A percentile compares a stretch with the other conserved stretches of the same genome.
These are phyloP conservation scores for Neonectria coccinea DNA, from an alignment of 2,329 filamentous ascomycete genomes.

Conservation along the genomic window DNA sequence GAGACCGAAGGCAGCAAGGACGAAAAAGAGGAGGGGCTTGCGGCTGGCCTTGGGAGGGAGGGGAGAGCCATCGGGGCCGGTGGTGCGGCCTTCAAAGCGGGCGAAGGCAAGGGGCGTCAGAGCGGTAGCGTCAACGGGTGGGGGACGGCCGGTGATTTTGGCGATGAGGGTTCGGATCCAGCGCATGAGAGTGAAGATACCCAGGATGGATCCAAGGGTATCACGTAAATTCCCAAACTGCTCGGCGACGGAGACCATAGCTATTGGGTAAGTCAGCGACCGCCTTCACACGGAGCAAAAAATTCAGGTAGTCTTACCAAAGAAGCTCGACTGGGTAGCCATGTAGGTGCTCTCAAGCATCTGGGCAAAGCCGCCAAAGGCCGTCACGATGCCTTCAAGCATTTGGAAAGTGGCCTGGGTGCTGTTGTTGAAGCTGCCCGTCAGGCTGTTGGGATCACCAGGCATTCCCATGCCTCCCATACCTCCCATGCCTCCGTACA, in stretches of 20 bases:
- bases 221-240: constrained; percentile 95
- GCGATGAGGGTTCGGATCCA: constrained; percentile 94
- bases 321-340: constrained; percentile 99
- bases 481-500: constrained; percentile 57
- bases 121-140: constrained; percentile 85
- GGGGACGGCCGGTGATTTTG: constrained; percentile 91
- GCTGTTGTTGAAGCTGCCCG: constrained; percentile 93
- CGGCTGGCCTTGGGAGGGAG: constrained; percentile 81
- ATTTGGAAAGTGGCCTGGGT: constrained; percentile 98
- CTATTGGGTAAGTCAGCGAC: constrained; percentile 58
- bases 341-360: constrained; percentile 99
- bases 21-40: constrained; percentile 96
- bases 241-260: constrained; percentile 98
- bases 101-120: constrained; percentile 94
- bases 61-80: constrained; percentile 71
- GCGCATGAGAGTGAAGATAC: constrained; percentile 94
- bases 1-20: constrained; percentile 92
- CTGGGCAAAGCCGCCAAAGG: constrained; percentile 97
- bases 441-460: constrained; percentile 92
- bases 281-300: background rate
- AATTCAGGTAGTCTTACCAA: constrained; percentile 71
- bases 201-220: constrained; percentile 91
- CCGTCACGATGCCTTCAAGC: constrained; percentile 95
- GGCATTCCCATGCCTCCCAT: constrained; percentile 65
- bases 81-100: constrained; percentile 79